Conservation (phyloP, 495 filamentous ascomycete species). For the Aspergillus haitiensis region DNA sequence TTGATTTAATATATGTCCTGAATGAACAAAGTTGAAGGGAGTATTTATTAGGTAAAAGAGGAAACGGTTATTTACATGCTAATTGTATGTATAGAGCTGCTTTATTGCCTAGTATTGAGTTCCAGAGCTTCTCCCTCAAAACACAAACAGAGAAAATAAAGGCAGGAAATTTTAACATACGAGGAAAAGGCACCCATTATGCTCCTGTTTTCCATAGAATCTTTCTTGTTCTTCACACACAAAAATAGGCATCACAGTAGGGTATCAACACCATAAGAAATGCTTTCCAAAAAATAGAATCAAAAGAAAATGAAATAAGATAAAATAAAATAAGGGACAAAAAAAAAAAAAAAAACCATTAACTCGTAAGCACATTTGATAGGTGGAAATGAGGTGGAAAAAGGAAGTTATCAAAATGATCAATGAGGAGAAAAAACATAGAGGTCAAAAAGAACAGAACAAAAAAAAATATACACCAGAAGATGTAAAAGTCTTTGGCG, state of each 20-base stretch:
- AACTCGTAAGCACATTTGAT: conserved; percentile 39
- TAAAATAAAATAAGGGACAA: conserved; percentile 10
- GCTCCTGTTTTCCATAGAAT: conserved; percentile 15
- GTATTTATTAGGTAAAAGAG: conserved; percentile 17
- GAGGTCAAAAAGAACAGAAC: conserved; percentile 14
- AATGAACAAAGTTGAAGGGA: not conserved
- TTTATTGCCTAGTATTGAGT: conserved; percentile 4
- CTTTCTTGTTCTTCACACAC: conserved; percentile 10
- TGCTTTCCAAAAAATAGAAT: conserved; percentile 33
- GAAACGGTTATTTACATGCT: conserved; percentile 39
- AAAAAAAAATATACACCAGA: conserved; percentile 29
- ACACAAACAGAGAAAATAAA: too few species aligned
- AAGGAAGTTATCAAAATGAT: not conserved
- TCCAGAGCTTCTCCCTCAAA: not conserved
- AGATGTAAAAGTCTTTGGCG: conserved; percentile 18
- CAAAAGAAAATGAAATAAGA: too few species aligned
- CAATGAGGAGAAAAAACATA: not conserved
- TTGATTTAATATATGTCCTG: not conserved
- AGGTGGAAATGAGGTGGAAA: not conserved
- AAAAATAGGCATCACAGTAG: conserved; percentile 34
- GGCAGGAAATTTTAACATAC: not conserved
- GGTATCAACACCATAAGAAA: conserved; percentile 55
- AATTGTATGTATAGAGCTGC: conserved; percentile 11
- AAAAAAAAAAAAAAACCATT: conserved; percentile 24
- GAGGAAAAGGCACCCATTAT: conserved; percentile 14